Conservation (phyloP, 2,329 filamentous ascomycete genomes). For the Alternaria dauci region DNA sequence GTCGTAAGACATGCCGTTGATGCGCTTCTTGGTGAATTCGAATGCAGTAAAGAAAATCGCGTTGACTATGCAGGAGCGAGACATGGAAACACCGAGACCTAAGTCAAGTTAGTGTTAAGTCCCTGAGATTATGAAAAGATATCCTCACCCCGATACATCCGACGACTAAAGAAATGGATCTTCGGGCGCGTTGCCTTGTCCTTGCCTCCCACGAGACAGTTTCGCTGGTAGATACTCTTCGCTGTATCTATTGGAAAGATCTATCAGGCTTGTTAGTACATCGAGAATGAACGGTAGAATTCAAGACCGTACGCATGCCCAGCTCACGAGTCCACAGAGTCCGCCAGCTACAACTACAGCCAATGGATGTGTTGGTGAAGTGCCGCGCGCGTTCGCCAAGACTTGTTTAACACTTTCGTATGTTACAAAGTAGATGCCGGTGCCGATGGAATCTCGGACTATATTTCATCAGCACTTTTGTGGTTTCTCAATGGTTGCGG, state of each 20-base stretch:
- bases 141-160: constrained; percentile 76
- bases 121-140: neutral
- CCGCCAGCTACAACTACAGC: constrained; percentile 81
- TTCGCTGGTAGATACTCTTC: constrained; percentile 86
- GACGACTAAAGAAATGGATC: constrained; percentile 78
- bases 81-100: constrained; percentile 80
- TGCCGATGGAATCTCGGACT: constrained; percentile 86
- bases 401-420: constrained; percentile 88
- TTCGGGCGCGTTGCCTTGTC: constrained; percentile 67
- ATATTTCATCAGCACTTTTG: constrained; percentile 24
- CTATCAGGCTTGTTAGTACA: constrained; percentile 37
- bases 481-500: neutral
- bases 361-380: constrained; percentile 78
- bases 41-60: constrained; percentile 91
- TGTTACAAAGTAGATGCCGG: constrained; percentile 86
- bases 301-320: constrained; percentile 71
- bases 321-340: constrained; percentile 82
- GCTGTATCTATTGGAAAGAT: constrained; percentile 76
- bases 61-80: constrained; percentile 81
- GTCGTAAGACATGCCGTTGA: constrained; percentile 55
- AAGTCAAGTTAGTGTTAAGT: neutral
- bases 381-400: constrained; percentile 76
- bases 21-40: constrained; percentile 76
- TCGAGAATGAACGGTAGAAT: neutral
- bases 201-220: constrained; percentile 74